Base-by-base conservation (phyloP, 2,329 filamentous ascomycete genomes). In the Mollisiaceae sp. region DNA sequence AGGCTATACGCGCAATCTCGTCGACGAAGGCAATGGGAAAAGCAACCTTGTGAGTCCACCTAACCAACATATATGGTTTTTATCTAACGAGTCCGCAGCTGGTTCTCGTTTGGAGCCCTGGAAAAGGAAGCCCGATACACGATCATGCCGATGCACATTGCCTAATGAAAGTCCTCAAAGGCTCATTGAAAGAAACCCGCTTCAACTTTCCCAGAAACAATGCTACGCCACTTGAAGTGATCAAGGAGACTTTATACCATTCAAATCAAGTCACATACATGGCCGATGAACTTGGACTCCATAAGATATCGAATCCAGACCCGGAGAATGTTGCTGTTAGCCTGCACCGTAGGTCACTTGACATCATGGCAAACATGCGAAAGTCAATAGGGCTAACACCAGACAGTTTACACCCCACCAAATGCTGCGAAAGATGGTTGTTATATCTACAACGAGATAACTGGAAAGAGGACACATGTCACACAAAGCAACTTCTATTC, bases 141-240 rank as follows among this genome's bases (percentile, higher is more conserved):
- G 94, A 97, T 77, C 91, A 93, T 77, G 89, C 89, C 74, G 92
- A 94, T 69, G 92, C 93, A 35, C 93, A 97, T 77, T 97, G 93
- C 78, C 82, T 97, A 70, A 97, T 97, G 93, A 97, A 92, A 82
- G 88, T 73, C 70, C 85, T 97, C 68, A 88, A 88, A 71, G 94
- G 94, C 55, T 85, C 83, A 67, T 81, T 97, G 66, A 91, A 88
- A 72, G 94, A 97, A 81, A 94, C 91, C 20, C 86, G 92, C 66
- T 97, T 92, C 78, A 84, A 85, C 60, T 93, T 91, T 80, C 93
- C 93, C 0, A 76, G 82, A 77, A 24, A 78, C 58, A 78, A 39
- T 27, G 58, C 52, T 39, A 80, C 81, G 6, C 87, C 89, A 2
- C 88, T 91, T 78, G 76, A 81, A 66, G 78, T 91, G 64, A 89